Evolutionary conservation across 768 basidiomycete genomes (phyloP).

Genomic region (Psilocybe azurescens): DNA sequence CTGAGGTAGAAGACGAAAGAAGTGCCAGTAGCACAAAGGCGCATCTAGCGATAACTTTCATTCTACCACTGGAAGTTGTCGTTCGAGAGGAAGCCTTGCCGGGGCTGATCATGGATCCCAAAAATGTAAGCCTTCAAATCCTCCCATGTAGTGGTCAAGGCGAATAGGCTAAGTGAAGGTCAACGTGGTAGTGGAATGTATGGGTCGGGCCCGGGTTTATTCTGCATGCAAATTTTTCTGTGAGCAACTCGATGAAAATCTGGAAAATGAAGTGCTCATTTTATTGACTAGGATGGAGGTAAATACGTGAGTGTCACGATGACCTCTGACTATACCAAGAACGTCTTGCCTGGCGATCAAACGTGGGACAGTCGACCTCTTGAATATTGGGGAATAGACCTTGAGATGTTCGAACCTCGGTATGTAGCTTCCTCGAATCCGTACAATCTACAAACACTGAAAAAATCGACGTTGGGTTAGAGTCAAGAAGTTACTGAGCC

Average conservation of each 20-base stretch:
- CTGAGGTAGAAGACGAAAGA: neutral
- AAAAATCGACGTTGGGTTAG: neutral
- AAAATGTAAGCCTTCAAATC: neutral
- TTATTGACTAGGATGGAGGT: constrained; percentile 5
- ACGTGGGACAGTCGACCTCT: constrained; percentile 6
- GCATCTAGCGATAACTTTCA: neutral
- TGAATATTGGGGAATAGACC: constrained; percentile 7
- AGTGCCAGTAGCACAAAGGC: neutral
- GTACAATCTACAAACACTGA: neutral
- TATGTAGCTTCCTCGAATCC: neutral
- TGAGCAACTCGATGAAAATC: neutral
- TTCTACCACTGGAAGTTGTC: neutral
- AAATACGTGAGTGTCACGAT: constrained; percentile 4
- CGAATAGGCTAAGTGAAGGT: neutral
- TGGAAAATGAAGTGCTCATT: neutral
- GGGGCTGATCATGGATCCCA: neutral
- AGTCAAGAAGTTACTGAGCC: constrained; percentile 4
- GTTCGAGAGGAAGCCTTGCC: neutral
- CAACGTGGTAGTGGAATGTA: neutral
- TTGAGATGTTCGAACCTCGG: constrained; percentile 8
- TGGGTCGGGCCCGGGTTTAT: neutral
- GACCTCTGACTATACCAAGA: constrained; percentile 3
- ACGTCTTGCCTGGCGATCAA: constrained; percentile 5
- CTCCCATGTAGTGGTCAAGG: no score
- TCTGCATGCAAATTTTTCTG: neutral